Evolutionary conservation across 768 basidiomycete species (phyloP), one percentile per base, ranked within the genome.

Genomic region (Chalciporus chontae): DNA sequence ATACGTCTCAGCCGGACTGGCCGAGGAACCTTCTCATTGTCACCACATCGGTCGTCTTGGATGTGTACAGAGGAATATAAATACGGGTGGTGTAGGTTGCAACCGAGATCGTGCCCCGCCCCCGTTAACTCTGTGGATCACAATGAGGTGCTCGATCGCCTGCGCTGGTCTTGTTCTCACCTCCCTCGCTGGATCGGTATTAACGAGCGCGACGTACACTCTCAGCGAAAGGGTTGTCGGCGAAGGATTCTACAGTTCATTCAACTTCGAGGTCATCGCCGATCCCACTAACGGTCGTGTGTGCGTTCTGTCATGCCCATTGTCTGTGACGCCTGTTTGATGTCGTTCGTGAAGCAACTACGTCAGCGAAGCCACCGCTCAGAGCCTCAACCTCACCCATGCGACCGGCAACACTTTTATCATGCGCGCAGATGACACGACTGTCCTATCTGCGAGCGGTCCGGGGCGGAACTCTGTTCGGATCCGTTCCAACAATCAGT

Each of bases 201-300:
- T 64, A 15, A 58, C 64, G 0, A 64, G 65, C 17, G 47, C 50
- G 9, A 53, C 40, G 10, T 73, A 72, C 48, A 44, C 15, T 14
- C 55, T 69, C 29, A 53, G 50, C 3, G 64, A 72, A 19, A 43
- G 23, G 1, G 59, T 70, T 23, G 50, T 62, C 26, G 71, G 73
- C 8, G 37, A 62, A 6, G 50, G 36, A 26, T 73, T 73, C 53
- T 61, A 68, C 29, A 34, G 26, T 40, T 53, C 58, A 18, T 73
- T 73, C 59, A 56, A 37, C 45, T 71, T 65, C 36, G 60, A 72
- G 29, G 63, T 63, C 18, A 65, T 70, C 40, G 23, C 64, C 1
- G 71, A 73, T 48, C 71, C 73, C 5, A 73, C 73, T 17, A 2
- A 57, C 14, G 73, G 71, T n/a, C 55, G 69, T 14, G 71, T 72